Evolutionary conservation across 2,329 filamentous ascomycete genomes (phyloP), one percentile per base, ranked within the genome.

Genomic region (Raffaelea albimanens): DNA sequence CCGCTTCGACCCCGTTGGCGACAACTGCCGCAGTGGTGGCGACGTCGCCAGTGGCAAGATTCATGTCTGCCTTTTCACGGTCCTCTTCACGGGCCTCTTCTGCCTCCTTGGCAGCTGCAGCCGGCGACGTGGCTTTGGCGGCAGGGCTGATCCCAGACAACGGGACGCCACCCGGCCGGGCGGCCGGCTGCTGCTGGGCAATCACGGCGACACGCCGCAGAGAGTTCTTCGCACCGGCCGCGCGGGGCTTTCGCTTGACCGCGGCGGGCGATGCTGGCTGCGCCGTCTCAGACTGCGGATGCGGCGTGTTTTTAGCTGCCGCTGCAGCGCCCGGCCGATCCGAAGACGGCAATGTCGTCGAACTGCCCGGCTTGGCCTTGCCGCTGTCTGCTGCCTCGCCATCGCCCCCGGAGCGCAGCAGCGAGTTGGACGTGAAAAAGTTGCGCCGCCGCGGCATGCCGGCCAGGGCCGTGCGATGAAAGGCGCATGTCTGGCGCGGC

Each of bases 151-250:
- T n/a, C n/a, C n/a, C n/a, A n/a, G n/a, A n/a, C n/a, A n/a, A n/a
- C n/a, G n/a, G n/a, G n/a, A n/a, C n/a, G n/a, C n/a, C n/a, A n/a
- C n/a, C n/a, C 46, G 56, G 51, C 3, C 56, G 51, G 69, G 66
- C 19, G 54, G 38, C 19, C 56, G 57, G 45, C 10, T 60, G 59
- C 52, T 73, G 73, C 60, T 95, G 88, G 18, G 90, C 89, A 57
- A 93, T 88, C 18, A 88, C 85, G 29, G 90, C 88, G 13, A 95
- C 88, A 50, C 89, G 78, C 47, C 91, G 81, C 29, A 96, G 71
- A 2, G 87, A 93, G 52, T 83, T 85, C 55, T 88, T 61, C 23
- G 55, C 53, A 1, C 51, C 51, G 21, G 49, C 45, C 25, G 53
- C 41, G 9, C 53, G 53, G 1, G 52, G 46, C 38, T 54, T 57